Evolutionary conservation across 495 filamentous ascomycete genomes (phyloP), one percentile per base, ranked within the genome.

Genomic region (Neurospora sp.): DNA sequence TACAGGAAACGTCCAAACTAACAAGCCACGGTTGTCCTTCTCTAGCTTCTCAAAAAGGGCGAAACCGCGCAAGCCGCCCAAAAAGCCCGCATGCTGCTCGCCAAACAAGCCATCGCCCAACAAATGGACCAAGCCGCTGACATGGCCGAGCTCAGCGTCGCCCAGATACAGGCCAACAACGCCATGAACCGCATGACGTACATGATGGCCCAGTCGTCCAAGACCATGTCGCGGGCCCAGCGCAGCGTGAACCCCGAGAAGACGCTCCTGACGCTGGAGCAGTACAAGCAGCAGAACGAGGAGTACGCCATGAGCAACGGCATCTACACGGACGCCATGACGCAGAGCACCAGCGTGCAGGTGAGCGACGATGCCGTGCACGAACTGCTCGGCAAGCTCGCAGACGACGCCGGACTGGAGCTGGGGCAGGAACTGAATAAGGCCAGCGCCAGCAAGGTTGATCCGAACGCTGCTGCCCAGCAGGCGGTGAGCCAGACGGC

Each of bases 291-390:
- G 61, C 92, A 95, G 80, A 94, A 93, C 83, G 92, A 94, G 77
- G 91, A 94, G 75, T 89, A 94, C 72, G 92, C 93, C 79, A 91
- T 94, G 75, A 89, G 87, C 77, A 93, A 91, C 69, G 90, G 89
- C 35, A 93, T 93, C 82, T 94, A 94, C 83, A 91, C 94, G 81
- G 93, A 92, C 78, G 92, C 92, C 53, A 94, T 93, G 68, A 88
- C 89, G 9, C 87, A 87, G 59, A 89, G 89, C 68, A 94, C 93
- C 0, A 90, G 91, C 14, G 87, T 91, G 37, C 90, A 88, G 71
- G 92, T 92, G 47, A 91, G 92, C 72, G 92, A 94, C 77, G 93
- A 94, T 70, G 92, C 92, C 76, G 93, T 95, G 12, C 92, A 95
- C 81, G 87, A 91, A 73, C 79, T 95, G 75, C 90, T 94, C 79